phyloP scores from a whole-genome alignment of 2,329 filamentous ascomycete genomes.

The Xylariaceae sp. region DNA sequence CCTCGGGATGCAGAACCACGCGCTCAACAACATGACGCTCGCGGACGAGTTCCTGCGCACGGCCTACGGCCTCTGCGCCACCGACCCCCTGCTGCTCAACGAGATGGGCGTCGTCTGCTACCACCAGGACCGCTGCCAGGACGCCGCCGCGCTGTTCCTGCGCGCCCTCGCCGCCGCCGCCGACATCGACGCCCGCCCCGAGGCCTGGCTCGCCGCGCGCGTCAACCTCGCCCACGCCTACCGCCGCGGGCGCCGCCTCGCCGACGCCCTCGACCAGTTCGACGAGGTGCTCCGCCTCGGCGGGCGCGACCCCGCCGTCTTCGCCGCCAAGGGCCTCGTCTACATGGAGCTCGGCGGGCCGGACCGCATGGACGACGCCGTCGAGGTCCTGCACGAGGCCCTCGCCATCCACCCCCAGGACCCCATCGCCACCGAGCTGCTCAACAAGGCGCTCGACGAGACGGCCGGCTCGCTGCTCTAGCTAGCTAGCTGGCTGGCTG shows the following conservation, averaged over 20 bases:
- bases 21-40: slow-evolving; percentile 87
- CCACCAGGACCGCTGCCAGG: slow-evolving; percentile 71
- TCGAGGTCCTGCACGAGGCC: slow-evolving; percentile 76
- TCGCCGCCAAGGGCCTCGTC: slow-evolving; percentile 76
- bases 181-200: slow-evolving; percentile 73
- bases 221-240: slow-evolving; percentile 88
- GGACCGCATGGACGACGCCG: slow-evolving; percentile 69
- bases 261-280: slow-evolving; percentile 71
- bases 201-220: slow-evolving; percentile 74
- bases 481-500: background rate
- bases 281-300: slow-evolving; percentile 80
- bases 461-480: slow-evolving; percentile 34
- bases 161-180: slow-evolving; percentile 70
- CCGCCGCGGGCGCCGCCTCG: slow-evolving; percentile 60
- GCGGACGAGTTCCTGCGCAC: slow-evolving; percentile 92
- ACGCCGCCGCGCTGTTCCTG: slow-evolving; percentile 70
- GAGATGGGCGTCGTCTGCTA: slow-evolving; percentile 96
- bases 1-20: slow-evolving; percentile 95
- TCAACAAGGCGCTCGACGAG: slow-evolving; percentile 64
- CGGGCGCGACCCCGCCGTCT: slow-evolving; percentile 70
- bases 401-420: slow-evolving; percentile 73
- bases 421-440: slow-evolving; percentile 69
- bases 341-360: slow-evolving; percentile 64
- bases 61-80: slow-evolving; percentile 73
- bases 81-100: slow-evolving; percentile 85